Percentiles rank a stretch among this genome's conserved stretches.
Evolutionary conservation across 306 rosid genomes (phyloP).

Genomic region (Prunus persica): Prunus_persica_NCBIv2 NC_034009.1:6851001-6851500

Average conservation of each 20-base stretch:
- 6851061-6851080: slow-evolving; percentile 20
- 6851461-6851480: slow-evolving; percentile 46
- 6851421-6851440: slow-evolving; percentile 56
- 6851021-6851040: slow-evolving; percentile 35
- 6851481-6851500: slow-evolving; percentile 50
- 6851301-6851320: slow-evolving; percentile 54
- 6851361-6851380: slow-evolving; percentile 50
- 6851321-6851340: slow-evolving; percentile 41
- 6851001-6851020: slow-evolving; percentile 30
- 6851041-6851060: slow-evolving; percentile 38
- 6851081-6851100: slow-evolving; percentile 28
- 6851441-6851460: slow-evolving; percentile 41
- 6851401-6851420: slow-evolving; percentile 35
- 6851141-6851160: slow-evolving; percentile 18
- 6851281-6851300: slow-evolving; percentile 68
- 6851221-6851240: slow-evolving; percentile 52
- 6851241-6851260: slow-evolving; percentile 55
- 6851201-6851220: slow-evolving; percentile 24
- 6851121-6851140: slow-evolving; percentile 28
- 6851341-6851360: slow-evolving; percentile 56
- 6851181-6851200: slow-evolving; percentile 48
- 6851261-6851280: slow-evolving; percentile 60
- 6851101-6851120: slow-evolving; percentile 41
- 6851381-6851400: slow-evolving; percentile 26
- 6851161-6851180: slow-evolving; percentile 41